Percentiles rank a stretch among this genome's conserved stretches.
Evolutionary conservation across 2,329 filamentous ascomycete species (phyloP).

Genomic region (Aspergillus brunneoviolaceus): DNA sequence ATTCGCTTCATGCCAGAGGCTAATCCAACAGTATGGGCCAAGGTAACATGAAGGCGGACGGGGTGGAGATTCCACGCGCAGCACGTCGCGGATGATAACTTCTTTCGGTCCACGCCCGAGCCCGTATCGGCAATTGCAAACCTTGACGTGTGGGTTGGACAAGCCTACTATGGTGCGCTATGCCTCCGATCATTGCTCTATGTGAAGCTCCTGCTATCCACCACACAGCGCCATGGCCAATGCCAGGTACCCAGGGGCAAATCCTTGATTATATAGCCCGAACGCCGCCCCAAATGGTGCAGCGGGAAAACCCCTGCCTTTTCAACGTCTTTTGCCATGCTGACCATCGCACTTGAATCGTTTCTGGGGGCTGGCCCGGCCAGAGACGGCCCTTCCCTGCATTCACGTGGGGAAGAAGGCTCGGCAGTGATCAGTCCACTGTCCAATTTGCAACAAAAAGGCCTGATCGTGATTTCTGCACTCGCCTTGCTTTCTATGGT

Average conservation of each 20-base stretch:
- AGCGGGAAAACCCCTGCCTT: background rate
- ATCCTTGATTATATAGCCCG: slow-evolving; percentile 5
- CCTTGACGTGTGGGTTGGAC: background rate
- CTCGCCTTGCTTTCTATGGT: slow-evolving; percentile 2
- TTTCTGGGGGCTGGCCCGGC: background rate
- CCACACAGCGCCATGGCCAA: background rate
- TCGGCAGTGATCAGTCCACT: slow-evolving; percentile 1
- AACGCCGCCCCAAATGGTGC: background rate
- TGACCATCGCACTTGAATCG: slow-evolving; percentile 6
- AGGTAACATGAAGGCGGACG: background rate
- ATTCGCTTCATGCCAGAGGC: background rate
- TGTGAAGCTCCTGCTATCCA: background rate
- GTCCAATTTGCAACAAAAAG: background rate
- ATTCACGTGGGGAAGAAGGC: background rate
- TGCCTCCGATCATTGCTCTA: background rate
- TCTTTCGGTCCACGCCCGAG: background rate
- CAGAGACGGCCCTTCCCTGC: background rate
- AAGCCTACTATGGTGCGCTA: background rate
- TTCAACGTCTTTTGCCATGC: background rate
- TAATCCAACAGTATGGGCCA: background rate
- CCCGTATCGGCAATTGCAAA: background rate
- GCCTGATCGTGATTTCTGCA: slow-evolving; percentile 3
- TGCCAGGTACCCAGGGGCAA: background rate
- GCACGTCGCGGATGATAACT: background rate
- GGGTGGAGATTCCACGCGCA: background rate